phyloP scores from a whole-genome alignment of 805 yeast genomes.

The Sungouiozyma ichnusensis region DNA sequence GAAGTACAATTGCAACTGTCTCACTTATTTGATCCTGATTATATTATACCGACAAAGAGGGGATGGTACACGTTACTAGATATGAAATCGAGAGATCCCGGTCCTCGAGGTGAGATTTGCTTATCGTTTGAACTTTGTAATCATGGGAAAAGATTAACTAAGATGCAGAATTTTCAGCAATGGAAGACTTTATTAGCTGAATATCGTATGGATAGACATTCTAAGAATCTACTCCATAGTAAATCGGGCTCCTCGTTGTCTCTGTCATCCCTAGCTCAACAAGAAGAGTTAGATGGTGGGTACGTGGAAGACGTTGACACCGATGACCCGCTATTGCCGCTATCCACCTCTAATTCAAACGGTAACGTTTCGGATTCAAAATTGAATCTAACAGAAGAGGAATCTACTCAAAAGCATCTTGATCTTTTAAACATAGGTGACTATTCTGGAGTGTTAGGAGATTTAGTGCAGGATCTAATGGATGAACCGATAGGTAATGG shows the following conservation, averaged over 20 bases:
- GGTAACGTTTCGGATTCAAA: neutral
- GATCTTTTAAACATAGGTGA: conserved; percentile 3
- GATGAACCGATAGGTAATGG: neutral
- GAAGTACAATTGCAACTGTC: conserved; percentile 22
- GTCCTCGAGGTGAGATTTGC: conserved; percentile 19
- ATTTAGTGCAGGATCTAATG: neutral
- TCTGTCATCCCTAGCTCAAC: neutral
- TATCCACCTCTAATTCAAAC: neutral
- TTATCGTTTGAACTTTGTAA: conserved; percentile 15
- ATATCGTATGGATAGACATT: conserved; percentile 2
- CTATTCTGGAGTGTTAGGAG: conserved; percentile 2
- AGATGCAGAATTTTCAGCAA: neutral
- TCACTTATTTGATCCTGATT: conserved; percentile 13
- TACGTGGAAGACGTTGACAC: neutral
- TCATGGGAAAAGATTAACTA: conserved; percentile 5
- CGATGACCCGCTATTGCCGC: neutral
- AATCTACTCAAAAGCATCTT: neutral
- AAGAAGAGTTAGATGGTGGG: neutral
- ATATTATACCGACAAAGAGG: conserved; percentile 5
- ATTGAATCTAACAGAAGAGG: neutral
- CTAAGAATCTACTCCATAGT: neutral
- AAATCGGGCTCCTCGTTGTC: neutral
- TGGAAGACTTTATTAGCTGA: conserved; percentile 13
- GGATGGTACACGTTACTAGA: conserved; percentile 23
- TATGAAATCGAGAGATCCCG: conserved; percentile 10